Base-by-base conservation (phyloP, 306 rosid genomes). In the Astragalus glycyphyllos region DNA sequence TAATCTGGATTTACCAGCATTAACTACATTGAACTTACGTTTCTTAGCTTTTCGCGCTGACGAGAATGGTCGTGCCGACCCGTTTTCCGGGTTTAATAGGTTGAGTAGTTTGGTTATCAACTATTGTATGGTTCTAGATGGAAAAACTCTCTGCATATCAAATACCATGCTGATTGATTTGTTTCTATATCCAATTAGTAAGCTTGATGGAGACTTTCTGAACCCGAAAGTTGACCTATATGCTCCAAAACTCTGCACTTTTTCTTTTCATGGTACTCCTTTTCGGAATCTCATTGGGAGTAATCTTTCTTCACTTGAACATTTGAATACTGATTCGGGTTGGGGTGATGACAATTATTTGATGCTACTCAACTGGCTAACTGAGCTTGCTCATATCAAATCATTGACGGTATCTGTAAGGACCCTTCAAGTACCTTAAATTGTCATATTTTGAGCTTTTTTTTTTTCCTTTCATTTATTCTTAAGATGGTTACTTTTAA, bases 231-330 rank as follows among this genome's bases (percentile, higher is more conserved):
- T 74, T 16, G 23, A 4, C 65, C 26, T 76, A 11, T 48, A 41
- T n/a, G 20, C 79, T 5, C 73, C 73, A 7, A 66, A 38, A 8
- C 61, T 75, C 12, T 0, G 53, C 0, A 48, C 11, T 14, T 45
- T 75, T 3, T 11, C 32, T 35, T 66, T 64, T 8, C 11, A 9
- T 0, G 66, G 73, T 17, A 14, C 35, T 2, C 68, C 73, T 5
- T 3, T 1, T 23, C 73, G 34, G 11, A 48, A 20, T 7, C 23
- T 51, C 5, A 1, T 3, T 5, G 13, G 44, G 37, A 35, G 4
- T 17, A 3, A 58, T 75, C 7, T 47, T 57, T 47, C 65, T 55
- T 64, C 31, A 23, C 34, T 75, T 26, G n/a, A 75, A 23, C 32
- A 11, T 10, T 58, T 66, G 1, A 8, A 9, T 23, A 35, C 56